These are phyloP conservation scores for Papiliotrema laurentii DNA, from an alignment of 1,284 basidiomycete species.

Conservation along the genomic window DNA sequence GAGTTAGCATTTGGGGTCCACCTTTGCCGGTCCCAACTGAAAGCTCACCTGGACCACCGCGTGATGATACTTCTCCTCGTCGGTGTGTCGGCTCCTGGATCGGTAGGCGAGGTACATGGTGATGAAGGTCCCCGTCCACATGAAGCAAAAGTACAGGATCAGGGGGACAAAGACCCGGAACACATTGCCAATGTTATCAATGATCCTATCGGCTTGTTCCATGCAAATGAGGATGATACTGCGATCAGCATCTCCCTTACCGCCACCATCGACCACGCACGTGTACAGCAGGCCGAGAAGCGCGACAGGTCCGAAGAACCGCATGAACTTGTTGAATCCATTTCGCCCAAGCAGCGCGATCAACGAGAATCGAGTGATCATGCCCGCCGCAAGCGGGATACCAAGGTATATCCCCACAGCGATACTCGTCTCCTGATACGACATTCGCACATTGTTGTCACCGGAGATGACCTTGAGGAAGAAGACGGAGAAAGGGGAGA, in stretches of 20 bases:
- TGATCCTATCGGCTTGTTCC: conserved; percentile 61
- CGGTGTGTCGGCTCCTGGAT: not conserved
- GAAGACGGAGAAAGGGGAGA: conserved; percentile 68
- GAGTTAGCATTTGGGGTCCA: conserved; percentile 41
- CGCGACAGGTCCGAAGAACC: conserved; percentile 64
- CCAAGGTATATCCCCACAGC: conserved; percentile 69
- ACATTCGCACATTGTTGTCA: conserved; percentile 52
- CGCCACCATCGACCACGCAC: not conserved
- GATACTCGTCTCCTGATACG: conserved; percentile 66
- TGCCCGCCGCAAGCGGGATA: conserved; percentile 63
- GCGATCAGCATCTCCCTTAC: not conserved
- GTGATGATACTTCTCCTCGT: conserved; percentile 56
- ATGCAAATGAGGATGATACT: conserved; percentile 63
- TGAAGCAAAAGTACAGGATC: conserved; percentile 70
- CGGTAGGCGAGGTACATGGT: conserved; percentile 9
- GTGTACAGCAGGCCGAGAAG: conserved; percentile 65
- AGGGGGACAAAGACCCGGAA: conserved; percentile 77
- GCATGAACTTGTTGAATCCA: conserved; percentile 61
- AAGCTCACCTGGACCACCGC: conserved; percentile 59
- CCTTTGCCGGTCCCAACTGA: not conserved
- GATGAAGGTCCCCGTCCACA: conserved; percentile 65
- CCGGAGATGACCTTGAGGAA: conserved; percentile 70
- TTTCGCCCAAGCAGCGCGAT: conserved; percentile 53
- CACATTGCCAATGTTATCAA: conserved; percentile 64
- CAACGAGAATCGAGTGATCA: conserved; percentile 62